These are phyloP conservation scores for Podospora pseudoanserina DNA, from an alignment of 495 filamentous ascomycete species.

Conservation along the genomic window DNA sequence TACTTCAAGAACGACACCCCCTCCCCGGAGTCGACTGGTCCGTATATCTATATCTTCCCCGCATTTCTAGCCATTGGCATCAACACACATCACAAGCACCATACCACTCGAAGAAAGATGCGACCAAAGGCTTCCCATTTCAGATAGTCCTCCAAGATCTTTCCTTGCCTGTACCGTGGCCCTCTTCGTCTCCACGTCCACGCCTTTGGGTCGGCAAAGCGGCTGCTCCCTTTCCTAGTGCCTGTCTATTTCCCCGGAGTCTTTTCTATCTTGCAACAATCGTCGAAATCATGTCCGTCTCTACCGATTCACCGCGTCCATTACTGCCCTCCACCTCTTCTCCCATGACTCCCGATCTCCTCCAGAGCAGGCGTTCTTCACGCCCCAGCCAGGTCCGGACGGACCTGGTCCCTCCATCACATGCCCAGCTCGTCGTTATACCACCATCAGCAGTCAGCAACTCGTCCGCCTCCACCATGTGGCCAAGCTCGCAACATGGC, in stretches of 20 bases:
- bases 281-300: conserved; percentile 24
- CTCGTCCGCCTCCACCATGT: conserved; percentile 41
- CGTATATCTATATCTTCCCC: conserved; percentile 25
- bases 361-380: conserved; percentile 31
- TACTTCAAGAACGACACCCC: conserved; percentile 19
- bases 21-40: conserved; percentile 15
- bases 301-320: conserved; percentile 12
- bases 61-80: conserved; percentile 17
- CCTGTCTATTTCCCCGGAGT: conserved; percentile 2
- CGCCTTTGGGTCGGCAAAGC: neutral
- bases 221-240: conserved; percentile 2
- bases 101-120: conserved; percentile 28
- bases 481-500: conserved; percentile 40
- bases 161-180: conserved; percentile 13
- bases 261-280: neutral
- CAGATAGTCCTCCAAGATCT: conserved; percentile 25
- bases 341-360: conserved; percentile 37
- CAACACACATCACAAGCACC: conserved; percentile 5
- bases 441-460: conserved; percentile 43
- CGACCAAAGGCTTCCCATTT: conserved; percentile 21
- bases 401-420: conserved; percentile 30
- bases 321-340: conserved; percentile 22
- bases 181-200: conserved; percentile 1
- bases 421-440: conserved; percentile 34
- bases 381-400: conserved; percentile 43